Evolutionary conservation across 345 rosid species (phyloP).

Genomic region (Camelina laxa): DNA sequence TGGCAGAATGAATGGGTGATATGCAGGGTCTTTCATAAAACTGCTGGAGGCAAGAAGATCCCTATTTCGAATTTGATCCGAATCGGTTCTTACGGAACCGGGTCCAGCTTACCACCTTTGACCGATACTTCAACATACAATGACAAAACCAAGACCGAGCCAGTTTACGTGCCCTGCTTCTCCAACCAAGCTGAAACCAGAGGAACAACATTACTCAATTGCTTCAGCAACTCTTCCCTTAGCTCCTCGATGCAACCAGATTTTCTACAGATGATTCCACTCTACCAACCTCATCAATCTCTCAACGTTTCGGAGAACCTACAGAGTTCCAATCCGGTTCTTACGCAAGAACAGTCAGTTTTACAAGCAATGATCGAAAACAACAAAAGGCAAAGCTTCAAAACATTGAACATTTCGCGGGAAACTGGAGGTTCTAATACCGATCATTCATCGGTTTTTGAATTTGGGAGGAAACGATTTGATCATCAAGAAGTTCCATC

Average conservation of each 20-base stretch:
- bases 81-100: conserved; percentile 51
- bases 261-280: conserved; percentile 38
- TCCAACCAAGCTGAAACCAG: conserved; percentile 65
- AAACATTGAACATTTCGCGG: conserved; percentile 57
- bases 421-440: conserved; percentile 54
- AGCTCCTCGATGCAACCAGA: conserved; percentile 49
- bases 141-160: conserved; percentile 47
- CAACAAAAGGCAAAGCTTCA: conserved; percentile 48
- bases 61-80: conserved; percentile 62
- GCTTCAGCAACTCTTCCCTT: conserved; percentile 47
- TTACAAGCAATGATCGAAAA: conserved; percentile 57
- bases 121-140: conserved; percentile 60
- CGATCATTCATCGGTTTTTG: conserved; percentile 60
- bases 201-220: conserved; percentile 46
- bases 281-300: conserved; percentile 50
- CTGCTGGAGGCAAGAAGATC: conserved; percentile 67
- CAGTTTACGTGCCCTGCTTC: conserved; percentile 99
- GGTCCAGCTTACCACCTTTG: conserved; percentile 62
- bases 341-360: conserved; percentile 56
- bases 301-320: conserved; percentile 35
- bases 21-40: conserved; percentile 84
- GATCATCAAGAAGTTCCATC: conserved; percentile 57
- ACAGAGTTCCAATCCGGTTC: conserved; percentile 49
- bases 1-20: conserved; percentile 94
- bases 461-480: conserved; percentile 50